Evolutionary conservation across 2,329 filamentous ascomycete species (phyloP).

Genomic region (Pseudopyricularia javanii): DNA sequence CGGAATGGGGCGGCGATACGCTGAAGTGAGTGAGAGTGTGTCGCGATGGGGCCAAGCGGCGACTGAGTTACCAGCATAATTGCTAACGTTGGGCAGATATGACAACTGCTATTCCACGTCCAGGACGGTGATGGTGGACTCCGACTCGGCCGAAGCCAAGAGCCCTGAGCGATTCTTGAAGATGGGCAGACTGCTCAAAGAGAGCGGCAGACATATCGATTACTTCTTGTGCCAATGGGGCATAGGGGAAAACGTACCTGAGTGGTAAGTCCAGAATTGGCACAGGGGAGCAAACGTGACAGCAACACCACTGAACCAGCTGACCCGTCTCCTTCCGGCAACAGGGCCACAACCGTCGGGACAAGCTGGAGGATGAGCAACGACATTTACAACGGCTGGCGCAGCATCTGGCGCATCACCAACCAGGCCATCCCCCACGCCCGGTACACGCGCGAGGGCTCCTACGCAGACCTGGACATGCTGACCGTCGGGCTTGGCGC

Average conservation of each 20-base stretch:
- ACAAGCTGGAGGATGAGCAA: slow-evolving; percentile 40
- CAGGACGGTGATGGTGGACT: slow-evolving; percentile 26
- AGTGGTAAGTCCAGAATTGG: neutral
- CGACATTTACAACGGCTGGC: slow-evolving; percentile 39
- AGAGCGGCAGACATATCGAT: slow-evolving; percentile 25
- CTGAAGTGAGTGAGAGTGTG: slow-evolving; percentile 43
- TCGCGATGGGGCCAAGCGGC: too few species aligned
- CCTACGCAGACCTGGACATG: slow-evolving; percentile 41
- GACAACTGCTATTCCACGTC: slow-evolving; percentile 36
- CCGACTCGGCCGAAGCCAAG: slow-evolving; percentile 22
- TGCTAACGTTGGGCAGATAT: slow-evolving; percentile 17
- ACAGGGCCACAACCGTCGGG: slow-evolving; percentile 24
- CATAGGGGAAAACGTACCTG: slow-evolving; percentile 28
- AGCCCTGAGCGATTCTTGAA: slow-evolving; percentile 28
- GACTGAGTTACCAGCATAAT: too few species aligned
- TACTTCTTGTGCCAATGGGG: slow-evolving; percentile 44
- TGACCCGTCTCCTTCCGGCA: slow-evolving; percentile 9
- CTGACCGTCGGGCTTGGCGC: slow-evolving; percentile 33
- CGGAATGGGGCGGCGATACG: slow-evolving; percentile 30
- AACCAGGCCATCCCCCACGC: slow-evolving; percentile 37
- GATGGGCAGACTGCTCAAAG: slow-evolving; percentile 29
- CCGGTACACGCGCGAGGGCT: slow-evolving; percentile 27
- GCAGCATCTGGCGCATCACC: slow-evolving; percentile 35
- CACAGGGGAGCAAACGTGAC: neutral
- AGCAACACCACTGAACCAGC: neutral